Percentiles rank a stretch among this genome's conserved stretches.
These are phyloP conservation scores for Schizopora paradoxa DNA, from an alignment of 1,284 basidiomycete species.

Conservation along the genomic window DNA sequence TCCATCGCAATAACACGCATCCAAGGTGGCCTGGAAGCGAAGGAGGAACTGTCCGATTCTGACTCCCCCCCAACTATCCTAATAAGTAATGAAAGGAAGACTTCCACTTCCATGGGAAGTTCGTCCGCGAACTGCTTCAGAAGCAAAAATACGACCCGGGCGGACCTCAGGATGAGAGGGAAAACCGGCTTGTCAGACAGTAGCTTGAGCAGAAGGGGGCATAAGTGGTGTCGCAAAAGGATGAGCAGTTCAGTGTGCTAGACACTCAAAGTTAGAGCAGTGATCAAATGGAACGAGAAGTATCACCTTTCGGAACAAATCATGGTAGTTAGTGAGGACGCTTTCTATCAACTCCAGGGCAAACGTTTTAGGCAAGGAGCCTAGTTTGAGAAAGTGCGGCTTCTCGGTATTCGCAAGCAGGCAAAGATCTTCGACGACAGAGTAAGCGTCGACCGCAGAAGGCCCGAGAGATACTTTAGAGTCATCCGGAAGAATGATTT, in stretches of 20 bases:
- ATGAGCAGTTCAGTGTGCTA: conserved; percentile 84
- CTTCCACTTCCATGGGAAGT: conserved; percentile 75
- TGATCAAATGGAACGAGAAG: background rate
- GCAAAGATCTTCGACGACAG: conserved; percentile 87
- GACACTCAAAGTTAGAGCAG: background rate
- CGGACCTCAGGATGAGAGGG: conserved; percentile 85
- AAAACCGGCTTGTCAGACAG: conserved; percentile 83
- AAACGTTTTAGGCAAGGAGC: conserved; percentile 88
- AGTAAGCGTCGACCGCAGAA: conserved; percentile 82
- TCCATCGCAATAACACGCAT: conserved; percentile 89
- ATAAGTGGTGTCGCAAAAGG: conserved; percentile 83
- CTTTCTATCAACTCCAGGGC: conserved; percentile 95
- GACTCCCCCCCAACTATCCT: conserved; percentile 70
- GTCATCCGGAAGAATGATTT: conserved; percentile 60
- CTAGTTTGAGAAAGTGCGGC: conserved; percentile 79
- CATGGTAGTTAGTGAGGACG: conserved; percentile 91
- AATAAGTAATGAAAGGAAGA: conserved; percentile 80
- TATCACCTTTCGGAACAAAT: conserved; percentile 73
- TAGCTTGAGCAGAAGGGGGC: conserved; percentile 82
- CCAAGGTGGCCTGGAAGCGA: conserved; percentile 64
- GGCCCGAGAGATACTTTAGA: conserved; percentile 61
- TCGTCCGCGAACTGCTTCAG: conserved; percentile 88
- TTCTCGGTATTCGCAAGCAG: conserved; percentile 80
- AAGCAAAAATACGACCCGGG: conserved; percentile 88
- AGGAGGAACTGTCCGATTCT: conserved; percentile 32